Conservation (phyloP, 106 monocot genomes). For the Acorus gramineus region DNA sequence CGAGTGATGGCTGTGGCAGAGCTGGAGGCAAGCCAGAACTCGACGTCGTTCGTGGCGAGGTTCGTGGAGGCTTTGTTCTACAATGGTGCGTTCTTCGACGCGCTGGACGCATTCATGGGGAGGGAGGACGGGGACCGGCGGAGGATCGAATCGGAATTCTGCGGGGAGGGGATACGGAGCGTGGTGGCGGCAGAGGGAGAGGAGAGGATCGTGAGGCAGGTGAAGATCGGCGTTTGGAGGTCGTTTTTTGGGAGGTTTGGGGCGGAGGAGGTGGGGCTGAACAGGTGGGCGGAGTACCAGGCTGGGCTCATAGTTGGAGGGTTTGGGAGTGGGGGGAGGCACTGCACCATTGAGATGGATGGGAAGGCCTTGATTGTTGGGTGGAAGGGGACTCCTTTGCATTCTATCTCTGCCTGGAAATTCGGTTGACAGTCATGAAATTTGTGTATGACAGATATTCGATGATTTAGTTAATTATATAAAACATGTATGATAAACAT, state of each 20-base stretch:
- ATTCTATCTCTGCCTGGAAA: slow-evolving; percentile 11
- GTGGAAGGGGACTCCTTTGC: slow-evolving; percentile 16
- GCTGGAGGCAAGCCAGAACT: background rate
- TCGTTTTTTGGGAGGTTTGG: slow-evolving; percentile 1
- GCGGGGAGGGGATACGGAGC: background rate
- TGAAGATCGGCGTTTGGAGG: background rate
- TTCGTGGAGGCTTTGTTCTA: background rate
- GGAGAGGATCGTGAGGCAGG: background rate
- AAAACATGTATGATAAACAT: no score
- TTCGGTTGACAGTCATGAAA: background rate
- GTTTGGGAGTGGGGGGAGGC: background rate
- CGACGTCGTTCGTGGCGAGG: background rate
- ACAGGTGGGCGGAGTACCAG: slow-evolving; percentile 7
- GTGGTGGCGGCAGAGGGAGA: no score
- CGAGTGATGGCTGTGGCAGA: background rate
- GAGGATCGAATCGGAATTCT: background rate
- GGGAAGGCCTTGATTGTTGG: slow-evolving; percentile 13
- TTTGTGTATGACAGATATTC: no score
- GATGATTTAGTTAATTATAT: no score
- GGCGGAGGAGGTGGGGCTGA: slow-evolving; percentile 4
- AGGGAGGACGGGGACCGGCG: background rate
- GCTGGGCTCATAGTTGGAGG: slow-evolving; percentile 6
- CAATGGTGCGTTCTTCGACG: background rate
- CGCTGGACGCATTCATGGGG: background rate
- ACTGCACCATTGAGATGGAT: slow-evolving; percentile 5